Percentiles rank a stretch among this genome's conserved stretches.
Evolutionary conservation across 2,329 filamentous ascomycete species (phyloP).

Genomic region (Simplicillium sp.): DNA sequence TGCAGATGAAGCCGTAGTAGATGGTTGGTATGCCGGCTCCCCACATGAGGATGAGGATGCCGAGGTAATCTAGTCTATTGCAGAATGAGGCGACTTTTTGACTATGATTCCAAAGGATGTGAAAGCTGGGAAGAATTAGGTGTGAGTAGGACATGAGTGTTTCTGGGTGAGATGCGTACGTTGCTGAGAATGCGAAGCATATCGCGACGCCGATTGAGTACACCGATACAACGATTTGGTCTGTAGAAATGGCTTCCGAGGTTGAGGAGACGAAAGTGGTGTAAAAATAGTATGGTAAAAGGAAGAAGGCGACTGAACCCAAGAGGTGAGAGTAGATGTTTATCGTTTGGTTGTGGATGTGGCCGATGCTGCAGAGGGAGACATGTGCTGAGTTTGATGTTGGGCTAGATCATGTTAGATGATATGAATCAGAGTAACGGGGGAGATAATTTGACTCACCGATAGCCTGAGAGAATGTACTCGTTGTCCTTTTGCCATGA

Average conservation of each 20-base stretch:
- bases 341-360: slow-evolving; percentile 8
- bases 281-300: slow-evolving; percentile 6
- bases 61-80: slow-evolving; percentile 4
- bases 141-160: background rate
- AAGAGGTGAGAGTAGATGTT: slow-evolving; percentile 8
- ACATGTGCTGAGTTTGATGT: slow-evolving; percentile 5
- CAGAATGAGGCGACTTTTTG: background rate
- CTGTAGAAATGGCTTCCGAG: background rate
- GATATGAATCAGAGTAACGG: too few relatives aligned
- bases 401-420: background rate
- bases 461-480: slow-evolving; percentile 5
- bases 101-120: slow-evolving; percentile 4
- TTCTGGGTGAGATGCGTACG: slow-evolving; percentile 2
- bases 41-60: slow-evolving; percentile 6
- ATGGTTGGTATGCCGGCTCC: slow-evolving; percentile 4
- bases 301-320: slow-evolving; percentile 4
- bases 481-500: slow-evolving; percentile 5
- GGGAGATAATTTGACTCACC: background rate
- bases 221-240: slow-evolving; percentile 7
- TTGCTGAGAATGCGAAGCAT: slow-evolving; percentile 10
- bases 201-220: slow-evolving; percentile 10
- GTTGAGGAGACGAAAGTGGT: background rate
- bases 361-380: slow-evolving; percentile 2
- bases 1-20: slow-evolving; percentile 10
- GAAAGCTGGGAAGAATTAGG: background rate